Evolutionary conservation across 75 land plant species (phyloP).

Genomic region (Larix kaempferi): DNA sequence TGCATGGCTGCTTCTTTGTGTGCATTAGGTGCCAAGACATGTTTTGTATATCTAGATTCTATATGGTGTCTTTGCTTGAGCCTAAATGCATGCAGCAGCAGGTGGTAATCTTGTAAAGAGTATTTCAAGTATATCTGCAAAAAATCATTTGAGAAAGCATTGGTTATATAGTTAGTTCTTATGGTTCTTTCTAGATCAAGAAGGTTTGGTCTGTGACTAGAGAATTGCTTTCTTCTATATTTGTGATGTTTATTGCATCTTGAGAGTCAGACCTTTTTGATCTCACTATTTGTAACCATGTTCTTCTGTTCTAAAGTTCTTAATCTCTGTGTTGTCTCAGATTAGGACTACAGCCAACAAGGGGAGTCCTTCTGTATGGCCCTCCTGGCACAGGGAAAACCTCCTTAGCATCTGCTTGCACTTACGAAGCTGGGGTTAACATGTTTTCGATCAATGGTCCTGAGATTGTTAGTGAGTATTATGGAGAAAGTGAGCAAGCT

Average conservation of each 20-base stretch:
- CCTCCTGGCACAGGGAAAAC: conserved; percentile 99
- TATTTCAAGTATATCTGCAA: not conserved
- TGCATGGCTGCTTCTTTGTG: not conserved
- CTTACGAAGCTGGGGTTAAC: conserved; percentile 80
- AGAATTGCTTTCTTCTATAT: not conserved
- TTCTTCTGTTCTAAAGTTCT: not conserved
- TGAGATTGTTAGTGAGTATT: conserved; percentile 78
- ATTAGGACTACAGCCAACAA: conserved; percentile 54
- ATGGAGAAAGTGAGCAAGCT: conserved; percentile 94
- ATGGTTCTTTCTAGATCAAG: not conserved
- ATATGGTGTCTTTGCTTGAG: not conserved
- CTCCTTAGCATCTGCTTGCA: conserved; percentile 72
- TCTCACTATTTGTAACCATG: not conserved
- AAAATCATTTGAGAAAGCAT: not conserved
- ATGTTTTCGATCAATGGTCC: conserved; percentile 86
- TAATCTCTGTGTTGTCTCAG: conserved; percentile 17
- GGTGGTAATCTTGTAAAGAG: not conserved
- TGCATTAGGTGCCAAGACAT: not conserved
- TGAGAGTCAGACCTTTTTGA: not conserved
- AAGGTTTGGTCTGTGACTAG: not conserved
- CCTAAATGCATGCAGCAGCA: not conserved
- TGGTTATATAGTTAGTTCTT: not conserved
- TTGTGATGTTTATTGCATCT: not conserved
- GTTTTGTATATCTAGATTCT: not conserved
- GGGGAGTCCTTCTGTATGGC: conserved; percentile 92